Conservation (phyloP, 106 monocot species). For the Platanthera zijinensis region DNA sequence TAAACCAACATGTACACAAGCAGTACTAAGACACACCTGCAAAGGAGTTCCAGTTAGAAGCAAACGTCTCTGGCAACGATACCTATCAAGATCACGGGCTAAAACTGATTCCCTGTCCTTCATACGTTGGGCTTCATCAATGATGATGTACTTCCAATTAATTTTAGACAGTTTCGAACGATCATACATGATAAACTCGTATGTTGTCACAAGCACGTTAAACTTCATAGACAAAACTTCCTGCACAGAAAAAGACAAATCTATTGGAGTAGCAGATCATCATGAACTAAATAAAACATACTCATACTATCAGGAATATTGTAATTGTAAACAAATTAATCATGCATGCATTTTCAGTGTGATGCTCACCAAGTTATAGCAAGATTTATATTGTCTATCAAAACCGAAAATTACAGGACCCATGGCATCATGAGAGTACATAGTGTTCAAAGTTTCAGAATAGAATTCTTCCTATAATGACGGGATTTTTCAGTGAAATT, state of each 20-base stretch:
- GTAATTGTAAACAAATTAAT: not conserved
- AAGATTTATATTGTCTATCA: not conserved
- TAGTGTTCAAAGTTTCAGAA: not conserved
- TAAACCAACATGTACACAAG: not conserved
- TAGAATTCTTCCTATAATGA: not conserved
- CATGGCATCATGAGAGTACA: not conserved
- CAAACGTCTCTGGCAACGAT: slow-evolving; percentile 83
- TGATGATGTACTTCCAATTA: slow-evolving; percentile 97
- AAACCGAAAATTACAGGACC: not conserved
- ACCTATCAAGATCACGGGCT: slow-evolving; percentile 95
- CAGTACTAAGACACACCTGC: slow-evolving; percentile 47
- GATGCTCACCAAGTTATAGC: not conserved
- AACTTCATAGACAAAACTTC: slow-evolving; percentile 87
- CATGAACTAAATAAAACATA: not conserved
- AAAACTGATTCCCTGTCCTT: slow-evolving; percentile 96
- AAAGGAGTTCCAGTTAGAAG: slow-evolving; percentile 97
- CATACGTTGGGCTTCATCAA: slow-evolving; percentile 99
- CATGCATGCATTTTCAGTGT: not conserved
- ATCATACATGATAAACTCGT: slow-evolving; percentile 97
- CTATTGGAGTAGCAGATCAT: not conserved
- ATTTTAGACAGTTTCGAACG: slow-evolving; percentile 90
- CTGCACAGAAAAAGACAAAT: slow-evolving; percentile 15
- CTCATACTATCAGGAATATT: not conserved
- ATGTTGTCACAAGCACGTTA: slow-evolving; percentile 95
- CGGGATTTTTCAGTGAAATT: not conserved